Conservation (phyloP, 225 moss, liverwort and hornwort genomes). For the Straminergon stramineum region DNA sequence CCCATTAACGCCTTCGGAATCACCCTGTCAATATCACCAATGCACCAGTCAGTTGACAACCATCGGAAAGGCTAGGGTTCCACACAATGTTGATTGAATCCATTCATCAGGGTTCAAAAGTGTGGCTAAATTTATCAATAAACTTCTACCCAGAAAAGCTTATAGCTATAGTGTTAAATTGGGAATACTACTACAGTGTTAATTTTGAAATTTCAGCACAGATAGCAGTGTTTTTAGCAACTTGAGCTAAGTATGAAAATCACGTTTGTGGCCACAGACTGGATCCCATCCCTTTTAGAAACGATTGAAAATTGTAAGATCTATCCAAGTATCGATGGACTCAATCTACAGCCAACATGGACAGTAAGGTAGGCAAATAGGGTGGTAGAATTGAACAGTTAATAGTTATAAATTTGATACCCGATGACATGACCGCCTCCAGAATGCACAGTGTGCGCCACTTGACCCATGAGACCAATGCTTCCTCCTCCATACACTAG, state of each 20-base stretch:
- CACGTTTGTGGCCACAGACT: background rate
- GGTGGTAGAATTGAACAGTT: background rate
- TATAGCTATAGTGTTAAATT: background rate
- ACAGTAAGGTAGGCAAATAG: background rate
- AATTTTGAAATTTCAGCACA: background rate
- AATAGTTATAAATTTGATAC: conserved; percentile 1
- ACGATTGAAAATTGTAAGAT: background rate
- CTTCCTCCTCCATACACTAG: conserved; percentile 94
- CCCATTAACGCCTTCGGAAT: conserved; percentile 88
- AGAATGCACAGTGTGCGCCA: conserved; percentile 70
- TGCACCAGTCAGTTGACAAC: background rate
- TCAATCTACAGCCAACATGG: background rate
- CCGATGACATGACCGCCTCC: conserved; percentile 83
- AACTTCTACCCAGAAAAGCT: background rate
- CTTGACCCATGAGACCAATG: conserved; percentile 89
- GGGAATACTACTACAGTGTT: background rate
- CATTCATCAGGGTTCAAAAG: background rate
- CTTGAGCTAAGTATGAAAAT: background rate
- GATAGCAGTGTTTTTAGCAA: background rate
- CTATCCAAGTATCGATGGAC: background rate
- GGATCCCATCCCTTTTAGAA: background rate
- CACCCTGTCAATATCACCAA: conserved; percentile 39
- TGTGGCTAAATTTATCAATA: background rate
- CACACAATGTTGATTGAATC: background rate
- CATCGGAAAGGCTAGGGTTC: background rate